Conservation (phyloP, 129 eudicot species). For the Saussurea involucrata region DNA sequence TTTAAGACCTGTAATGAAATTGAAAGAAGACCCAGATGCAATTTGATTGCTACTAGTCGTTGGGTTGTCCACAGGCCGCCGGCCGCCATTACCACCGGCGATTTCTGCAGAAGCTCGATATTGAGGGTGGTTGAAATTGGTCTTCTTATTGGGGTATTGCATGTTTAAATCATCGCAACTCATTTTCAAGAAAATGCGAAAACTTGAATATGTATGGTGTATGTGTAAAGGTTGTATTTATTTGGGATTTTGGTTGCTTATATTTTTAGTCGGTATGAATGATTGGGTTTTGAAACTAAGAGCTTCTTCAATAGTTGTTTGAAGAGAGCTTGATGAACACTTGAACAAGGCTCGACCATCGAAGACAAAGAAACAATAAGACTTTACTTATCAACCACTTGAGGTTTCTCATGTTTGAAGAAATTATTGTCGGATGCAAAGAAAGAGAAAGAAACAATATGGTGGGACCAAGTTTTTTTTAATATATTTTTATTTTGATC, state of each 20-base stretch:
- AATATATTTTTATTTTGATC: too few species aligned
- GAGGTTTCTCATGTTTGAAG: too few species aligned
- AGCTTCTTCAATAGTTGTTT: too few species aligned
- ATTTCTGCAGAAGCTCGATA: neutral
- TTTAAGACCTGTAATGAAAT: neutral
- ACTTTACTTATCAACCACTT: too few species aligned
- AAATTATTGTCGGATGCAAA: too few species aligned
- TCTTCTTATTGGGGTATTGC: neutral
- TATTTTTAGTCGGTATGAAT: neutral
- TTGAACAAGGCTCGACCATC: too few species aligned
- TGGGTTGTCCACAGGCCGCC: slow-evolving; percentile 12
- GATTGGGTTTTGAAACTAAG: neutral
- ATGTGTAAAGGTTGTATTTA: neutral
- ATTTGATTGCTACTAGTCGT: slow-evolving; percentile 4
- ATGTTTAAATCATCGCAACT: neutral
- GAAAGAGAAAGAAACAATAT: too few species aligned
- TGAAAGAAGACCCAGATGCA: slow-evolving; percentile 5
- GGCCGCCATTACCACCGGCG: neutral
- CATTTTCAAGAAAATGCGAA: slow-evolving; percentile 1
- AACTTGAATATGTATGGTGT: neutral
- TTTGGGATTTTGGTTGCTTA: neutral
- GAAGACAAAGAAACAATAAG: too few species aligned
- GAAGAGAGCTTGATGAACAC: too few species aligned
- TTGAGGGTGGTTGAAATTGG: slow-evolving; percentile 5
- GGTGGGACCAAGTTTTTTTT: too few species aligned